phyloP scores from a whole-genome alignment of 2,329 filamentous ascomycete species.

The Fusarium euwallaceae region DNA sequence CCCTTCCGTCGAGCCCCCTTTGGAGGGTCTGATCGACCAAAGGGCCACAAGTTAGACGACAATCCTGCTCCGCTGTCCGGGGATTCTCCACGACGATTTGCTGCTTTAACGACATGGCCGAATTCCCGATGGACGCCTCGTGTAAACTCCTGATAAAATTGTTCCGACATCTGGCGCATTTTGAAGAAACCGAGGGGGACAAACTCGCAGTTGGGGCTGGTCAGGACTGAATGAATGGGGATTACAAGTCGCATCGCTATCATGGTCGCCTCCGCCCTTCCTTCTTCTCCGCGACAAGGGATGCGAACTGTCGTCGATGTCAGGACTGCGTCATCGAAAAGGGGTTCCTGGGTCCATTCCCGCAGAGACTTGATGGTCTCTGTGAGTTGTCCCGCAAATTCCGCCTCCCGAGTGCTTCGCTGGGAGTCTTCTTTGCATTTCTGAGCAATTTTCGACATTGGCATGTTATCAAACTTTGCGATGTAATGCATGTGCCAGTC shows the following conservation, averaged over 20 bases:
- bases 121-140: slow-evolving; percentile 73
- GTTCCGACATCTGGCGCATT: slow-evolving; percentile 73
- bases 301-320: slow-evolving; percentile 58
- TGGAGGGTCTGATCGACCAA: slow-evolving; percentile 22
- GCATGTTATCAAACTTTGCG: slow-evolving; percentile 61
- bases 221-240: slow-evolving; percentile 68
- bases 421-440: slow-evolving; percentile 53
- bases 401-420: slow-evolving; percentile 53
- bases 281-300: slow-evolving; percentile 51
- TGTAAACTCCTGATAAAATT: slow-evolving; percentile 70
- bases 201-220: slow-evolving; percentile 67
- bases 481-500: slow-evolving; percentile 68
- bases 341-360: slow-evolving; percentile 57
- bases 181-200: slow-evolving; percentile 75
- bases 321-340: slow-evolving; percentile 62
- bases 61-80: slow-evolving; percentile 8
- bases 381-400: slow-evolving; percentile 62
- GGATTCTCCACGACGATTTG: slow-evolving; percentile 13
- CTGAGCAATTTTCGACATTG: slow-evolving; percentile 50
- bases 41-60: slow-evolving; percentile 30
- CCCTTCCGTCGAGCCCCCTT: neutral
- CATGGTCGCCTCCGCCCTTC: slow-evolving; percentile 50
- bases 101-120: slow-evolving; percentile 59
- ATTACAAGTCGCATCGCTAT: slow-evolving; percentile 72
- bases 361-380: slow-evolving; percentile 57